These are phyloP conservation scores for Magnolia sinica DNA, from an alignment of 164 flowering plant species.

Conservation along the genomic window DNA sequence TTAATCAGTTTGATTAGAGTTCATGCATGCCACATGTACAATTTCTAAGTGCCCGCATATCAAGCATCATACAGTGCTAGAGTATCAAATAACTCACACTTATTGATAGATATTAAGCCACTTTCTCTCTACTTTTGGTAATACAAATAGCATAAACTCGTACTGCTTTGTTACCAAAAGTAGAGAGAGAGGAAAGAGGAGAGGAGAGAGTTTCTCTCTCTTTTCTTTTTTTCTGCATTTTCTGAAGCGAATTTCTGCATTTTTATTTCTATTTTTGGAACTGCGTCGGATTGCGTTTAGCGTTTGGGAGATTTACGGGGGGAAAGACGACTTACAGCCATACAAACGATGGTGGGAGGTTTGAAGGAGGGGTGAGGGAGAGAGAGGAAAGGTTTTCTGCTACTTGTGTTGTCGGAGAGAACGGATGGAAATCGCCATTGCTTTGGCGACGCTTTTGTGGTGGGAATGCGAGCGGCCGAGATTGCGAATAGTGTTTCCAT, in stretches of 20 bases:
- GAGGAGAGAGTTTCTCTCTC: too few relatives aligned
- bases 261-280: not conserved
- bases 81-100: too few relatives aligned
- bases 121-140: too few relatives aligned
- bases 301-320: not conserved
- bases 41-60: too few relatives aligned
- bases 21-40: too few relatives aligned
- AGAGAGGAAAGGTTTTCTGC: conserved; percentile 1
- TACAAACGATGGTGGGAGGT: conserved; percentile 51
- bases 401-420: conserved; percentile 12
- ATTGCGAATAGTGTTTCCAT: not conserved
- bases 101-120: too few relatives aligned
- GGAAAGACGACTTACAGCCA: conserved; percentile 48
- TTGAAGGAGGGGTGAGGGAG: conserved; percentile 21
- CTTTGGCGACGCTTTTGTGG: not conserved
- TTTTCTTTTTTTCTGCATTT: too few relatives aligned
- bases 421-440: not conserved
- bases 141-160: too few relatives aligned
- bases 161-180: too few relatives aligned
- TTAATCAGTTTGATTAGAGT: too few relatives aligned
- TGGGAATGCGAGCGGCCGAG: not conserved
- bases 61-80: too few relatives aligned
- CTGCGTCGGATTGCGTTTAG: not conserved
- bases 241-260: not conserved
- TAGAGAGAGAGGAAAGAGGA: too few relatives aligned